Evolutionary conservation across 192 early-diverging fungal species (phyloP), one percentile per base, ranked within the genome.

Genomic region (Borealophlyctis nickersoniae): DNA sequence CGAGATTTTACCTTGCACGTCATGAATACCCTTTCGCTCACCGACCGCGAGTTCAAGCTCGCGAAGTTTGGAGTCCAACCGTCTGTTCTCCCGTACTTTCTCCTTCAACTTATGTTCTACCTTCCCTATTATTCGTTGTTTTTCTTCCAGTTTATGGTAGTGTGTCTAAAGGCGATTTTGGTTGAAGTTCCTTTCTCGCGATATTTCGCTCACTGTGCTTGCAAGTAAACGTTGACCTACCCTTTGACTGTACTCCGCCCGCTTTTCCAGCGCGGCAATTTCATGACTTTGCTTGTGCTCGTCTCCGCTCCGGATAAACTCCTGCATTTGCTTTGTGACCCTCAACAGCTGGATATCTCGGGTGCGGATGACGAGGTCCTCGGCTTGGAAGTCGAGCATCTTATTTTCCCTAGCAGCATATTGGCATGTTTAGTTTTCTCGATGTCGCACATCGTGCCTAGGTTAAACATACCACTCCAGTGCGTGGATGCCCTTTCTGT

Each of bases 301-400:
- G 60, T 85, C 84, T 11, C 84, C 84, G 16, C 76, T 65, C 14
- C 82, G 67, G 35, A 86, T 73, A 45, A 67, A 86, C 58, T 86
- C 84, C 64, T 86, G 84, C 80, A 86, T 86, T 45, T 80, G 70
- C 59, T 86, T 86, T 22, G 83, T 86, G 32, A 86, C 80, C 0
- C 84, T 68, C 9, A 86, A 67, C 0, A 86, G 74, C 65, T 86
- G 84, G 49, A 86, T 85, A 60, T 86, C 82, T 19, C 81, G 60
- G 1, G 80, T 86, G 49, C 72, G 58, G 22, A 80, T 66, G 2
- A 77, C 53, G 34, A 82, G 69, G 49, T 86, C 80, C 32, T 86
- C 84, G 2, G 84, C 80, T 59, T 86, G 79, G 73, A 86, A 86
- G 58, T 83, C 82, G 4, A 83, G 73, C 76, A 84, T 81, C 64